phyloP scores from a whole-genome alignment of 305 asterid species.

The Euphrasia arctica region DNA sequence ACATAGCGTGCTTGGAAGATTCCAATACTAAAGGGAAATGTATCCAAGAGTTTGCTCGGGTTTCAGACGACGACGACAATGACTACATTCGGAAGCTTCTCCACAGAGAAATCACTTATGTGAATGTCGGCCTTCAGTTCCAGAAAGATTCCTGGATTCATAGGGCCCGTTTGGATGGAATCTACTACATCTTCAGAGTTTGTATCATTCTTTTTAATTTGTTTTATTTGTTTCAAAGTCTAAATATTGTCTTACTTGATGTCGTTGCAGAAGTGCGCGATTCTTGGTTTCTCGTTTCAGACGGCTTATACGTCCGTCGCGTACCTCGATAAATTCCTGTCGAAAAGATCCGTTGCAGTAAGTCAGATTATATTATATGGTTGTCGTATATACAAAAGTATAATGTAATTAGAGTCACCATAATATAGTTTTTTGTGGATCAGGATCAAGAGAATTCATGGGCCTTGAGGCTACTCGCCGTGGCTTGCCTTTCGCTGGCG shows the following conservation, averaged over 20 bases:
- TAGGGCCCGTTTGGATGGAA: slow-evolving; percentile 50
- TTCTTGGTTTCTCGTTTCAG: slow-evolving; percentile 34
- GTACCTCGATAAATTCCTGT: slow-evolving; percentile 47
- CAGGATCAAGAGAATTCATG: slow-evolving; percentile 41
- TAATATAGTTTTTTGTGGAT: too few relatives aligned
- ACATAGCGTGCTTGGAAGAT: slow-evolving; percentile 12
- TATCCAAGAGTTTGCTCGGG: neutral
- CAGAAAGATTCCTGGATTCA: slow-evolving; percentile 32
- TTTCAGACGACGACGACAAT: slow-evolving; percentile 27
- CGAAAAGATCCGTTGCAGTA: slow-evolving; percentile 39
- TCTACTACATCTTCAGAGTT: slow-evolving; percentile 49
- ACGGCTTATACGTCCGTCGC: slow-evolving; percentile 44
- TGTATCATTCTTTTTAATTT: slow-evolving; percentile 25
- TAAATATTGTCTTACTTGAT: neutral
- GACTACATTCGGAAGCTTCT: slow-evolving; percentile 43
- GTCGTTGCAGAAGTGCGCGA: slow-evolving; percentile 43
- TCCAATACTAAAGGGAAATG: slow-evolving; percentile 21
- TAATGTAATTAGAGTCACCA: too few relatives aligned
- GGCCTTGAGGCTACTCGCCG: slow-evolving; percentile 46
- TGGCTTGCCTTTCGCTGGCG: slow-evolving; percentile 63
- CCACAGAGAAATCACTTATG: slow-evolving; percentile 29
- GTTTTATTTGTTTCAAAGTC: neutral
- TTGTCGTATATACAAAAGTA: too few relatives aligned
- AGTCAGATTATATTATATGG: neutral
- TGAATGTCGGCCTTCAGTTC: slow-evolving; percentile 21